Percentiles rank a stretch among this genome's conserved stretches.
Conservation (phyloP, 139 green algal species). For the Coccomyxa sp. region DNA sequence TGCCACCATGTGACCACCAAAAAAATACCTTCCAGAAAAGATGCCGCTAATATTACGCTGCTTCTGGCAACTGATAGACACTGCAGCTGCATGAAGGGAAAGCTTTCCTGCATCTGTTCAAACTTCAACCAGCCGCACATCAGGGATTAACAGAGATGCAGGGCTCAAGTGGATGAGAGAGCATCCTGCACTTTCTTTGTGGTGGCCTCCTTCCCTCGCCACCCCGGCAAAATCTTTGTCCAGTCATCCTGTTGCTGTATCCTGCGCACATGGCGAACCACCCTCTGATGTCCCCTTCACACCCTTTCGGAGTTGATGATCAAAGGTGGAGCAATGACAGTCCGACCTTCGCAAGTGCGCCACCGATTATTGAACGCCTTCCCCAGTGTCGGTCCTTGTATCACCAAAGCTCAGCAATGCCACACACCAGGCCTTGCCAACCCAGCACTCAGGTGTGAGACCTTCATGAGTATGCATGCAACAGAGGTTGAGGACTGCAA, state of each 20-base stretch:
- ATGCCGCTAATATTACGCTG: no score
- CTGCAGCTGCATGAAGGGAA: no score
- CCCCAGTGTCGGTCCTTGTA: not conserved
- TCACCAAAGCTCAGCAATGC: not conserved
- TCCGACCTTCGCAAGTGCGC: not conserved
- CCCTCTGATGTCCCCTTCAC: not conserved
- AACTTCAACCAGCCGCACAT: no score
- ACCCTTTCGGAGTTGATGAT: not conserved
- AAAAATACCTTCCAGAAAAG: no score
- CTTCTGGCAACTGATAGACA: no score
- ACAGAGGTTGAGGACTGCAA: not conserved
- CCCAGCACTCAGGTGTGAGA: not conserved
- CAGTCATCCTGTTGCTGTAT: constrained; percentile 20
- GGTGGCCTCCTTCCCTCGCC: not conserved
- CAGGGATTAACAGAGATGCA: no score
- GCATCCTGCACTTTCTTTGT: not conserved
- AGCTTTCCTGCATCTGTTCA: no score
- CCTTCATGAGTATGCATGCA: not conserved
- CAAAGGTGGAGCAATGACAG: not conserved
- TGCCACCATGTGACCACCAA: no score
- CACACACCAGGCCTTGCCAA: not conserved
- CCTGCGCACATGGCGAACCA: not conserved
- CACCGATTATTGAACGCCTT: not conserved
- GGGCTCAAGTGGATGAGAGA: no score
- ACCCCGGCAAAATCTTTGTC: constrained; percentile 7